A percentile compares a stretch with the other conserved stretches of the same genome.
Evolutionary conservation across 768 basidiomycete species (phyloP).

Genomic region (Lentinula boryana): DNA sequence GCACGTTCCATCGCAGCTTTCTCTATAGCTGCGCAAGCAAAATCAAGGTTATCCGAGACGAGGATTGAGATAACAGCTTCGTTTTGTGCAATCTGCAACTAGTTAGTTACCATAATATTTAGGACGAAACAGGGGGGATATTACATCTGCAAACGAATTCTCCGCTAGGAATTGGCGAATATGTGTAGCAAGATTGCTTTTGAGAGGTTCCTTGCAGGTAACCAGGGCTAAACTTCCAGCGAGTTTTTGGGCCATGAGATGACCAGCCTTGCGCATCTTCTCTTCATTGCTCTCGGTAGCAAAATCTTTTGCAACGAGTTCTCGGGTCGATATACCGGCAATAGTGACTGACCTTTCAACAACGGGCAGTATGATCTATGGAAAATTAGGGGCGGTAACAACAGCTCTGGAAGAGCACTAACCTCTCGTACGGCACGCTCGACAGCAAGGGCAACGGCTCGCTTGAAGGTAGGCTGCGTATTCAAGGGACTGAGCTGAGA

Average conservation of each 20-base stretch:
- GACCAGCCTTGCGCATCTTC: conserved; percentile 86
- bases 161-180: conserved; percentile 79
- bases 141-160: conserved; percentile 84
- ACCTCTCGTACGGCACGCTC: conserved; percentile 95
- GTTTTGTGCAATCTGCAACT: conserved; percentile 57
- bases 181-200: conserved; percentile 86
- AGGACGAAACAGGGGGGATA: conserved; percentile 5
- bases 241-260: conserved; percentile 94
- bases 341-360: conserved; percentile 98
- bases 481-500: conserved; percentile 70
- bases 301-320: conserved; percentile 94
- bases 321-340: conserved; percentile 94
- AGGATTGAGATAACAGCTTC: conserved; percentile 77
- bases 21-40: conserved; percentile 91
- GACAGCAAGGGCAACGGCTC: conserved; percentile 84
- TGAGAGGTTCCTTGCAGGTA: conserved; percentile 95
- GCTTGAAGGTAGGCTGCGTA: conserved; percentile 80
- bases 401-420: conserved; percentile 12
- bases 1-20: conserved; percentile 98
- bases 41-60: conserved; percentile 88
- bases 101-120: conserved; percentile 4
- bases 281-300: conserved; percentile 89
- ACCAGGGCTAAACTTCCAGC: conserved; percentile 95
- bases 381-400: background rate
- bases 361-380: conserved; percentile 90